Evolutionary conservation across 2,329 filamentous ascomycete species (phyloP).

Genomic region (Drechslera avenae): DNA sequence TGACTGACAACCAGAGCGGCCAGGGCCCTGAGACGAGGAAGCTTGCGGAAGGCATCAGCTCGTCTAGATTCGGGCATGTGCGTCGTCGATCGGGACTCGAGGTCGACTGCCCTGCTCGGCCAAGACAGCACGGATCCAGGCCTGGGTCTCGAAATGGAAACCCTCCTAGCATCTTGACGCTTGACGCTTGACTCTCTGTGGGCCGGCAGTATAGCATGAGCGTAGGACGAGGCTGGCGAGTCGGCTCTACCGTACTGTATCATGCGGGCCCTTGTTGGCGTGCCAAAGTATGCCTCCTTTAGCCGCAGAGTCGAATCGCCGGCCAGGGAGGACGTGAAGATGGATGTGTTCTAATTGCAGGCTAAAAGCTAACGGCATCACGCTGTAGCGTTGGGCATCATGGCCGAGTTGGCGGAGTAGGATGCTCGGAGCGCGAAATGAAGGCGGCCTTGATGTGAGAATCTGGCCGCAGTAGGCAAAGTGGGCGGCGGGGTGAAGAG

Average conservation of each 20-base stretch:
- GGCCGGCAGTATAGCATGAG: conserved; percentile 4
- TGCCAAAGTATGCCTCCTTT: conserved; percentile 4
- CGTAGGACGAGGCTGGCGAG: neutral
- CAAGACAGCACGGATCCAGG: conserved; percentile 21
- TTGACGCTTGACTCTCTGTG: conserved; percentile 7
- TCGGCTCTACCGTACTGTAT: no score
- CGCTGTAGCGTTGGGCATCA: conserved; percentile 29
- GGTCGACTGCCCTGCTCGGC: conserved; percentile 22
- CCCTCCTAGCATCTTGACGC: conserved; percentile 4
- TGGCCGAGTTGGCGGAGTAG: conserved; percentile 13
- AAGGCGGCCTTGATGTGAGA: conserved; percentile 26
- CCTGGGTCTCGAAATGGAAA: conserved; percentile 11
- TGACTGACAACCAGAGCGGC: neutral
- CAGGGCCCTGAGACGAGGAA: conserved; percentile 1
- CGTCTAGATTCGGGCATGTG: conserved; percentile 9
- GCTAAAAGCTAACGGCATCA: conserved; percentile 28
- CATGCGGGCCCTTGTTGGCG: conserved; percentile 3
- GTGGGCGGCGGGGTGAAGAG: conserved; percentile 27
- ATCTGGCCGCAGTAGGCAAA: conserved; percentile 18
- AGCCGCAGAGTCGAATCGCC: neutral
- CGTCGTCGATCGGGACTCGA: conserved; percentile 25
- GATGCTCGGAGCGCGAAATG: conserved; percentile 28
- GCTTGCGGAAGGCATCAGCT: neutral
- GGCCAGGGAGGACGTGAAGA: neutral
- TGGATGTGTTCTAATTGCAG: conserved; percentile 13